Evolutionary conservation across 371 early-diverging fungal species (phyloP), one percentile per base, ranked within the genome.

Genomic region (Funneliformis caledonium): DNA sequence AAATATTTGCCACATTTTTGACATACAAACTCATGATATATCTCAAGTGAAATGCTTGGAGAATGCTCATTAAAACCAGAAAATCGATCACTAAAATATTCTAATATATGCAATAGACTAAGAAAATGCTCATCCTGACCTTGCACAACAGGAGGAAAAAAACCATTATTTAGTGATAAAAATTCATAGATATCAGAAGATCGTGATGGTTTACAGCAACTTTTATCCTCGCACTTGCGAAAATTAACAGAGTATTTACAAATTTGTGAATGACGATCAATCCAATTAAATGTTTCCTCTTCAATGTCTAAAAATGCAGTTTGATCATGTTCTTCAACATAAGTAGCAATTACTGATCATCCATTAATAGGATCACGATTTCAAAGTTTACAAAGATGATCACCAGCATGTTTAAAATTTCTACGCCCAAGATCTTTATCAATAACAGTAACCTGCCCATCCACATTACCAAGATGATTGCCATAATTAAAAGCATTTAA

Each of bases 261-360:
- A 3, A 69, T 69, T 69, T 69, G 6, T 69, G 47, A 12, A 69
- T 69, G 47, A 45, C 42, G 31, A 37, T 69, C 22, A 69, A 69
- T 69, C 69, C 69, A 69, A 19, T n/a, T 14, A 12, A 11, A 69
- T 22, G 47, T n/a, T 37, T 37, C n/a, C 42, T 19, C n/a, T 45
- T 45, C 26, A 69, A 42, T 19, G 42, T 43, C 68, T 68, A 37
- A 37, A 37, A 37, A 37, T 37, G 37, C 37, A 37, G 37, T 37
- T 37, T 37, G 37, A 37, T 37, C 37, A 37, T 37, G 37, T 37
- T 37, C 37, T 37, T 69, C 14, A 69, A 69, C 22, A 43, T 69
- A 45, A 3, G 26, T 16, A 69, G 37, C 16, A 69, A 37, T 14
- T 19, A 69, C 43, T 16, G 9, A 7, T 68, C 1, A 4, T 33